Percentiles rank a stretch among this genome's conserved stretches.
Evolutionary conservation across 495 filamentous ascomycete genomes (phyloP).

Genomic region (Trichoderma virens): DNA sequence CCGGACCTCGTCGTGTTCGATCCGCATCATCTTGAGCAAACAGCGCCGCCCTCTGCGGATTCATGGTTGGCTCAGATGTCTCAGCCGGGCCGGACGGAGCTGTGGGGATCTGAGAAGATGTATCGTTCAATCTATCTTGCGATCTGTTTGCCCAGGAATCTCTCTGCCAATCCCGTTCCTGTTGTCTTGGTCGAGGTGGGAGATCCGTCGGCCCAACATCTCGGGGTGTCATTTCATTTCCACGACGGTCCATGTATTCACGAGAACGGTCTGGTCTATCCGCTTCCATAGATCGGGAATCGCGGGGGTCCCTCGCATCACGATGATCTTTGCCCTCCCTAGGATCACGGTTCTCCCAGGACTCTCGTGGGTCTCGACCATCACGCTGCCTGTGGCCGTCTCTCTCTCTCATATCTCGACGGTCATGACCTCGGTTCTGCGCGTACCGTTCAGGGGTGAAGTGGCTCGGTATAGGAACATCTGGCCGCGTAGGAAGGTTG

Average conservation of each 20-base stretch:
- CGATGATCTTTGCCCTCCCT: constrained; percentile 20
- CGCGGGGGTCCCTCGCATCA: constrained; percentile 30
- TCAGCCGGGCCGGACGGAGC: constrained; percentile 25
- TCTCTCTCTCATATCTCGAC: constrained; percentile 26
- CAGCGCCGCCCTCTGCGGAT: constrained; percentile 36
- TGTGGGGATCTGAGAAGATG: constrained; percentile 20
- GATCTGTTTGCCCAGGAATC: constrained; percentile 9
- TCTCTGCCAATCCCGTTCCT: constrained; percentile 30
- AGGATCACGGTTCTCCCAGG: constrained; percentile 27
- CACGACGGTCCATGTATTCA: constrained; percentile 7
- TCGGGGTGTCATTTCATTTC: neutral
- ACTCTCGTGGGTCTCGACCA: constrained; percentile 19
- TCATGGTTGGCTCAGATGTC: constrained; percentile 28
- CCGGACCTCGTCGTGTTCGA: constrained; percentile 11
- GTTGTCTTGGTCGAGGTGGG: constrained; percentile 20
- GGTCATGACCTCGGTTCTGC: constrained; percentile 23
- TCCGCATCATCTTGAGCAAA: constrained; percentile 28
- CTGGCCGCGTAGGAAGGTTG: constrained; percentile 37
- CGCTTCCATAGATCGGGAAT: constrained; percentile 18
- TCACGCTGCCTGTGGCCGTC: constrained; percentile 18
- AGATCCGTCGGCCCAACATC: neutral
- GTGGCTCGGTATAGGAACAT: constrained; percentile 32
- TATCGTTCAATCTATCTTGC: neutral
- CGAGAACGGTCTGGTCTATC: constrained; percentile 20
- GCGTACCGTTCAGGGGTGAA: constrained; percentile 31